Evolutionary conservation across 768 basidiomycete genomes (phyloP), one percentile per base, ranked within the genome.

Genomic region (Melanogaster broomeanus): DNA sequence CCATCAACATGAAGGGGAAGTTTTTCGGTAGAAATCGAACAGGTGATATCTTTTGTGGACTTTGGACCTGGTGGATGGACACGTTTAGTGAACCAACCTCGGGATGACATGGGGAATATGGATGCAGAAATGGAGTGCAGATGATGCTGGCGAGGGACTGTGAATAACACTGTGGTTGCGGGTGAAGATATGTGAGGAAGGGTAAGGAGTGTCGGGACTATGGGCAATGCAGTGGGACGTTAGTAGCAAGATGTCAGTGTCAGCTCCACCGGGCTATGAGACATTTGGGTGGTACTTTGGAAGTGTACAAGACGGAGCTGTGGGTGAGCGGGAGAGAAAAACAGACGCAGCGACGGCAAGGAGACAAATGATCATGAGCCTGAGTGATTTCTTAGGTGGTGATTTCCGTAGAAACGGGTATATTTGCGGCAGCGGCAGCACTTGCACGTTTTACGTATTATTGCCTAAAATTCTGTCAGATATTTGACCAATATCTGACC

Each of bases 1-100:
- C 56, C 18, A 66, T 57, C 52, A 21, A 25, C 15, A 46, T 49
- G 49, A 2, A 45, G 19, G 7, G 58, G 34, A 24, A 63, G 49
- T 59, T 70, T 74, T 43, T 71, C 67, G 34, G 64, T 52, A 9
- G 63, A 56, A 48, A 64, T 63, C 8, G 69, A 61, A 45, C 59
- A 61, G 31, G 56, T 59, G 42, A 69, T 60, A 47, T 71, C 73
- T 58, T 73, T 57, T 9, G 49, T n/a, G 35, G 52, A 21, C 42
- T 60, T 60, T 21, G 56, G 21, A 27, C 43, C 24, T 19, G 53
- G 38, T 11, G 42, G 22, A 19, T 45, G 33, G 27, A 49, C 35
- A 21, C 42, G 53, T 43, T 61, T 64, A 19, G 74, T 61, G 47
- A 72, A 63, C 51, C 67, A 56, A 35, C 75, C 71, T 25, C 53